phyloP scores from a whole-genome alignment of 768 basidiomycete genomes.

The Tylopilus rubrobrunneus region DNA sequence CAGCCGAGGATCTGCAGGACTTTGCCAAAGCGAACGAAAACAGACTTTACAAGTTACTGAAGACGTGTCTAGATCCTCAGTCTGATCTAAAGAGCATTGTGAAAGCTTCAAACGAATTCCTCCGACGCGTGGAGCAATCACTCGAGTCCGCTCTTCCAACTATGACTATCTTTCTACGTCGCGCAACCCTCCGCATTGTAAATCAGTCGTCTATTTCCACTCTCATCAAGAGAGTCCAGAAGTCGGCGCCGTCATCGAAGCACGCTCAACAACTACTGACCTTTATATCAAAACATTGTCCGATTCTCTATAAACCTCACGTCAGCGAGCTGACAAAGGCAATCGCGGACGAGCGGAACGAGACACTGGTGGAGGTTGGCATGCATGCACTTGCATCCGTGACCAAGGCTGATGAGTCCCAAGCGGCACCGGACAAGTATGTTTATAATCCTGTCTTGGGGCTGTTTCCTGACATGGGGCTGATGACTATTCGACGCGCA shows the following conservation, averaged over 20 bases:
- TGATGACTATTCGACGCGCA: background rate
- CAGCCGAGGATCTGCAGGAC: constrained; percentile 67
- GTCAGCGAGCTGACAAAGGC: constrained; percentile 72
- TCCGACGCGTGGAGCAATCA: constrained; percentile 70
- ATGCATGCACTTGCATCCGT: constrained; percentile 76
- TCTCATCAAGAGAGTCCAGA: constrained; percentile 65
- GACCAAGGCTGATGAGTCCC: constrained; percentile 52
- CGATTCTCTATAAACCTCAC: constrained; percentile 70
- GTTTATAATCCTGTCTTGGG: constrained; percentile 23
- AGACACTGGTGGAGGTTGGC: constrained; percentile 54
- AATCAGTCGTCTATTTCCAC: constrained; percentile 85
- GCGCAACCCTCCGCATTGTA: constrained; percentile 65
- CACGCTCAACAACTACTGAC: constrained; percentile 52
- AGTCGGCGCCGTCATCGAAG: constrained; percentile 38
- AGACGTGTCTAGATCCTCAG: constrained; percentile 78
- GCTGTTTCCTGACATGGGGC: background rate
- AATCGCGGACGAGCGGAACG: constrained; percentile 60
- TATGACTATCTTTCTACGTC: constrained; percentile 66
- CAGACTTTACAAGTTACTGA: constrained; percentile 80
- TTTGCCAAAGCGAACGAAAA: constrained; percentile 89
- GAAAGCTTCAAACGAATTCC: constrained; percentile 81
- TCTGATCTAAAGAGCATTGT: constrained; percentile 76
- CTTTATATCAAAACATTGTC: constrained; percentile 70
- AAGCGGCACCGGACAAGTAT: constrained; percentile 64
- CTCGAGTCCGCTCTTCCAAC: constrained; percentile 59